Percentiles rank a stretch among this genome's conserved stretches.
phyloP scores from a whole-genome alignment of 495 filamentous ascomycete genomes.

The Penicillium odoratum region DNA sequence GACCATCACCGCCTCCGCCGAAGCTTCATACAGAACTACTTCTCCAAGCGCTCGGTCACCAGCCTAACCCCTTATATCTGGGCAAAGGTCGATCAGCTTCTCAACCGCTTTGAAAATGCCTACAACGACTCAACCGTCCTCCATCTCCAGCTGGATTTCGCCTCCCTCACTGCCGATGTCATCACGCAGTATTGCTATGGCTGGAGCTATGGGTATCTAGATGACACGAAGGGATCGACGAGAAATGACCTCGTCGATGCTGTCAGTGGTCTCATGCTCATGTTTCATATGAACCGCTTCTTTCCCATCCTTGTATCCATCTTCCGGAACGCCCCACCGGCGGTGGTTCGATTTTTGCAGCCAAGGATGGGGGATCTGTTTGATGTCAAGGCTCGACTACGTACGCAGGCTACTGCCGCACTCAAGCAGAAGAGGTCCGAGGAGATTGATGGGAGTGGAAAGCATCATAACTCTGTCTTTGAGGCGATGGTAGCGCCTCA shows the following conservation, averaged over 20 bases:
- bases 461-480: slow-evolving; percentile 24
- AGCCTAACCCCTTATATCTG: neutral
- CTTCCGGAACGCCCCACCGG: slow-evolving; percentile 18
- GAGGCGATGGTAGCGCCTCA: slow-evolving; percentile 10
- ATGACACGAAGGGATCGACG: slow-evolving; percentile 7
- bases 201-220: slow-evolving; percentile 17
- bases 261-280: slow-evolving; percentile 4
- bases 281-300: slow-evolving; percentile 7
- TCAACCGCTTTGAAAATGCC: slow-evolving; percentile 8
- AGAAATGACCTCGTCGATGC: slow-evolving; percentile 11
- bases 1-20: slow-evolving; percentile 8
- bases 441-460: slow-evolving; percentile 24
- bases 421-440: slow-evolving; percentile 21
- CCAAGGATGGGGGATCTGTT: slow-evolving; percentile 26
- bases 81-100: slow-evolving; percentile 1
- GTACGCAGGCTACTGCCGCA: slow-evolving; percentile 19
- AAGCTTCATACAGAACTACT: slow-evolving; percentile 6
- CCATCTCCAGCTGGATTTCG: slow-evolving; percentile 36
- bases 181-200: slow-evolving; percentile 46
- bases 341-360: slow-evolving; percentile 20
- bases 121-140: slow-evolving; percentile 22
- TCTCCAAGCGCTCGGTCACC: slow-evolving; percentile 6
- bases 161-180: slow-evolving; percentile 44
- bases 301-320: slow-evolving; percentile 10
- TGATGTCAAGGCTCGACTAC: slow-evolving; percentile 20